A percentile compares a stretch with the other conserved stretches of the same genome.
phyloP scores from a whole-genome alignment of 371 early-diverging fungal genomes.

The Apophysomyces trapeziformis region DNA sequence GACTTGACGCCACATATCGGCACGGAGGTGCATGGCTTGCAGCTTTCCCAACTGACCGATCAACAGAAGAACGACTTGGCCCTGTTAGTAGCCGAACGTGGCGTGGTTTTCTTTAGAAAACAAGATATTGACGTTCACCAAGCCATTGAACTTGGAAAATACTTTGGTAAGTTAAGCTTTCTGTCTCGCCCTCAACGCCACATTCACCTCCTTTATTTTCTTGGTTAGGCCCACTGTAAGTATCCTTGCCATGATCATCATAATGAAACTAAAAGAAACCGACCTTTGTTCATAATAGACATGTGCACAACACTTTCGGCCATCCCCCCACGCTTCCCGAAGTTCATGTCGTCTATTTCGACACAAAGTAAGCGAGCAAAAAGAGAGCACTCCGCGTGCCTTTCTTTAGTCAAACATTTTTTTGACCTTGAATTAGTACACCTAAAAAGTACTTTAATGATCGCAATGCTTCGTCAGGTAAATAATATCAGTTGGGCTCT shows the following conservation, averaged over 20 bases:
- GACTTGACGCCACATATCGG: conserved; percentile 69
- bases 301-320: conserved; percentile 57
- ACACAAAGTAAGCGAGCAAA: conserved; percentile 15
- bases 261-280: too few species aligned
- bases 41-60: conserved; percentile 52
- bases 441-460: conserved; percentile 52
- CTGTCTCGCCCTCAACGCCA: not conserved
- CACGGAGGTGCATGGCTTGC: conserved; percentile 71
- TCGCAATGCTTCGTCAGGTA: conserved; percentile 54
- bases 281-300: conserved; percentile 23
- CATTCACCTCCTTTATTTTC: not conserved
- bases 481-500: conserved; percentile 42
- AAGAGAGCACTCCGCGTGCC: not conserved
- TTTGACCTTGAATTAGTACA: conserved; percentile 17
- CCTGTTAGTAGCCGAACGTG: conserved; percentile 61
- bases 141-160: conserved; percentile 54
- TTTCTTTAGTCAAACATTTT: too few species aligned
- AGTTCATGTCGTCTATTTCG: conserved; percentile 29
- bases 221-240: conserved; percentile 11
- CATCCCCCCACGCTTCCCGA: conserved; percentile 33
- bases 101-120: conserved; percentile 66
- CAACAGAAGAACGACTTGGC: conserved; percentile 63
- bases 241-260: too few species aligned
- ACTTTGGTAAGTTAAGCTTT: conserved; percentile 43
- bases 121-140: conserved; percentile 59